Evolutionary conservation across 2,329 filamentous ascomycete genomes (phyloP), one percentile per base, ranked within the genome.

Genomic region (Cercospora zeae-maydis): DNA sequence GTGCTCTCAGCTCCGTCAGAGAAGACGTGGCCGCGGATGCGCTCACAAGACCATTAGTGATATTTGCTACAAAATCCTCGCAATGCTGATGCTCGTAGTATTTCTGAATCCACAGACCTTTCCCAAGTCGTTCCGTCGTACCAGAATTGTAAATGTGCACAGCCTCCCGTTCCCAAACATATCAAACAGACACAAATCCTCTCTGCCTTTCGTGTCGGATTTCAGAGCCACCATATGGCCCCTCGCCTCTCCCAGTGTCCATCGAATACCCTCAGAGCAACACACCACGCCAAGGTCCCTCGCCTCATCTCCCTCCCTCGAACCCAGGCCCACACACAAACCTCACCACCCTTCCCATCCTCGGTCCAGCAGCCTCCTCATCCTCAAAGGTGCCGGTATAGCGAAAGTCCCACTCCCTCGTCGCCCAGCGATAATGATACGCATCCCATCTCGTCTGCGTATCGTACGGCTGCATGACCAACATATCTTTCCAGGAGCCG

Each of bases 381-480:
- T 58, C 56, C n/a, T 58, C 56, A 13, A 58, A 58, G 0, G 56
- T 58, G 1, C 56, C 56, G 2, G 56, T 58, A 14, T 36, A 58
- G 4, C 56, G 39, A n/a, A 58, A 58, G 10, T 58, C 56, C 56
- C 56, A 58, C 11, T 58, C 56, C 9, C 56, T 42, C 5, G 56
- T 58, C 8, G 56, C 42, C 56, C 56, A 58, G 30, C 37, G 56
- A 51, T 58, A 58, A 36, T 58, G 56, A 16, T 58, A 58, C n/a
- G 56, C 56, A 49, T 58, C 56, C 56, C 56, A 58, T 34, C 56
- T 47, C 39, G 56, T 58, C 2, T 11, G 9, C 0, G 39, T 19
- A 27, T 58, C 56, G 33, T 58, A 58, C 4, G 56, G 56, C 16
- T 58, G 56, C 27, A 58, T 14, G 2, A 58, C 39, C 5, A 58